phyloP scores from a whole-genome alignment of 2,329 filamentous ascomycete species.

The Lecanicillium sp. region DNA sequence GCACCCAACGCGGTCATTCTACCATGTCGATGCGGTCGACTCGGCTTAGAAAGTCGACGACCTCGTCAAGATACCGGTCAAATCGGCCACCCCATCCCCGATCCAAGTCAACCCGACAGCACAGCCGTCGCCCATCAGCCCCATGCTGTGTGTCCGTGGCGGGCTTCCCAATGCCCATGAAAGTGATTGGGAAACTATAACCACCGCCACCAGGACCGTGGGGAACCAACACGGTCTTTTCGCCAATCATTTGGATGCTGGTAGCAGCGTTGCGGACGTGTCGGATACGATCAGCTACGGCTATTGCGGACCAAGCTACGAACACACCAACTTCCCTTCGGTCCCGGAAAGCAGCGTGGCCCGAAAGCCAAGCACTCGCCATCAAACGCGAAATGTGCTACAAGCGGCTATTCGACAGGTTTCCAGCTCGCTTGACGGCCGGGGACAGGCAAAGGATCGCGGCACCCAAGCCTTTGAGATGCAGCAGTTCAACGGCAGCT shows the following conservation, averaged over 20 bases:
- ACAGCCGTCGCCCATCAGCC: background rate
- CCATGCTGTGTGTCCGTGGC: background rate
- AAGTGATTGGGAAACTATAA: constrained; percentile 33
- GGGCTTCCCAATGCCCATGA: constrained; percentile 17
- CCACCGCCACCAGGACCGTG: no score
- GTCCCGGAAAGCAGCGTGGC: background rate
- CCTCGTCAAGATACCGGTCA: constrained; percentile 31
- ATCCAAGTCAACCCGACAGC: background rate
- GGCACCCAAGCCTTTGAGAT: constrained; percentile 19
- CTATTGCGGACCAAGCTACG: background rate
- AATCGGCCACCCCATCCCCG: background rate
- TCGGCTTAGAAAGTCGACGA: constrained; percentile 37
- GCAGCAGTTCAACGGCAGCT: constrained; percentile 23
- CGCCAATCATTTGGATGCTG: constrained; percentile 18
- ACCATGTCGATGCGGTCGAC: constrained; percentile 30
- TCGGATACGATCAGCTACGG: constrained; percentile 27
- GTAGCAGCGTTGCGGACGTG: constrained; percentile 41
- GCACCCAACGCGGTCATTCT: constrained; percentile 25
- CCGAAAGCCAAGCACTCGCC: background rate
- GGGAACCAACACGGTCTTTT: constrained; percentile 19
- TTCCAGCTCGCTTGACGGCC: constrained; percentile 12
- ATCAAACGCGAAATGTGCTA: background rate
- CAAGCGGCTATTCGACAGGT: constrained; percentile 10
- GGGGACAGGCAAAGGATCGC: background rate
- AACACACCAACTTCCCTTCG: background rate